These are phyloP conservation scores for Harringtonia lauricola DNA, from an alignment of 2,329 filamentous ascomycete species.

Conservation along the genomic window DNA sequence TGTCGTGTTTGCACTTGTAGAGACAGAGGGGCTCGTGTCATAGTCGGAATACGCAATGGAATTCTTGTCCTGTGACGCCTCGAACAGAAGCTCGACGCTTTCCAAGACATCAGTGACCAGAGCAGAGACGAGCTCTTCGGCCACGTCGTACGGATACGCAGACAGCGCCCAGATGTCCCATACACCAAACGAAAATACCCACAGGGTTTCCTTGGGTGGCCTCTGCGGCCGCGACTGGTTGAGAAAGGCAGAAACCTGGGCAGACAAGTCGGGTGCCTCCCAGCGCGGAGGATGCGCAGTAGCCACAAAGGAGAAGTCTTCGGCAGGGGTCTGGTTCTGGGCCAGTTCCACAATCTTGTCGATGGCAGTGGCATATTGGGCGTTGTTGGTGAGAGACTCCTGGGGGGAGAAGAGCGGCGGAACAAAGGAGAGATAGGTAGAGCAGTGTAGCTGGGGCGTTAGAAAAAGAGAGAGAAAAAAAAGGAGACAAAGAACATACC, in stretches of 20 bases:
- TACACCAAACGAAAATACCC: conserved; percentile 40
- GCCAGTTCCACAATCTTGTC: conserved; percentile 19
- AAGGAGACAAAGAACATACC: conserved; percentile 20
- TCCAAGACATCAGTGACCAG: conserved; percentile 29
- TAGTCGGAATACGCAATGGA: conserved; percentile 35
- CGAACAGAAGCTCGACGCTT: conserved; percentile 35
- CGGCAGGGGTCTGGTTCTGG: conserved; percentile 23
- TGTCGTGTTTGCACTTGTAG: neutral
- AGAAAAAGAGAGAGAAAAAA: conserved; percentile 7
- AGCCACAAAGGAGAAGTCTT: conserved; percentile 31
- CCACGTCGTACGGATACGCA: conserved; percentile 28
- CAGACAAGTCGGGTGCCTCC: conserved; percentile 28
- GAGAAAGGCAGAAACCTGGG: conserved; percentile 36
- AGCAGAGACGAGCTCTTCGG: conserved; percentile 24
- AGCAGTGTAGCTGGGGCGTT: conserved; percentile 30
- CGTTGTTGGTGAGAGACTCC: conserved; percentile 39
- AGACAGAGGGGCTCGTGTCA: conserved; percentile 1
- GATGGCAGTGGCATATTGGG: conserved; percentile 37
- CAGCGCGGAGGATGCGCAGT: conserved; percentile 30
- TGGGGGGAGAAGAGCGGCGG: conserved; percentile 17
- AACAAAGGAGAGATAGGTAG: conserved; percentile 32
- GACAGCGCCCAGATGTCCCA: conserved; percentile 45
- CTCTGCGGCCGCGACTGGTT: conserved; percentile 20
- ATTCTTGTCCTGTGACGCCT: conserved; percentile 25
- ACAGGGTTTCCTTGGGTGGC: conserved; percentile 35